Percentiles rank a stretch among this genome's conserved stretches.
phyloP scores from a whole-genome alignment of 768 basidiomycete genomes.

The Chalciporus pseudorubinellus region DNA sequence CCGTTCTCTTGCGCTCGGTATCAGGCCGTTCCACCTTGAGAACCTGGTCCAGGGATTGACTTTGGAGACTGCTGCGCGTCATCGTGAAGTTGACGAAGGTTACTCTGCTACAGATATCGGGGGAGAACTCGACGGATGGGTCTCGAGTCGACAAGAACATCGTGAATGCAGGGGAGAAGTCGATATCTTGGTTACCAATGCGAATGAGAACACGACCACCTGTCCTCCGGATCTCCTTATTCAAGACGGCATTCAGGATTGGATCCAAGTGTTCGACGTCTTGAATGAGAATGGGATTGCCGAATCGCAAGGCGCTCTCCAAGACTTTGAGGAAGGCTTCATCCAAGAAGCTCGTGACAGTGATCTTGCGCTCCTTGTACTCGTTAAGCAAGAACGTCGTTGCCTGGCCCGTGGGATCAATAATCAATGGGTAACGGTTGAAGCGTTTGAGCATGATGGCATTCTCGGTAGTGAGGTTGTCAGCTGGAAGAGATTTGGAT shows the following conservation, averaged over 20 bases:
- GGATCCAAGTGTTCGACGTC: conserved; percentile 98
- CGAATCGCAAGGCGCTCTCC: conserved; percentile 98
- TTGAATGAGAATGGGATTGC: conserved; percentile 95
- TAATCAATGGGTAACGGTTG: conserved; percentile 95
- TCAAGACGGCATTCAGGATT: conserved; percentile 94
- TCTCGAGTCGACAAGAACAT: conserved; percentile 99
- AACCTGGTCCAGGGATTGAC: conserved; percentile 95
- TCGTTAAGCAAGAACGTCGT: conserved; percentile 92
- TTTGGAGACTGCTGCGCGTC: conserved; percentile 98
- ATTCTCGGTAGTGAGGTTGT: conserved; percentile 95
- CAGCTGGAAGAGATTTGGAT: conserved; percentile 91
- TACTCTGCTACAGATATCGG: conserved; percentile 97
- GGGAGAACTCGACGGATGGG: conserved; percentile 96
- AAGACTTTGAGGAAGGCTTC: conserved; percentile 98
- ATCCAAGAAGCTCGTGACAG: conserved; percentile 97
- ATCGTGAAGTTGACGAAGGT: conserved; percentile 97
- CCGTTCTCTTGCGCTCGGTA: conserved; percentile 91
- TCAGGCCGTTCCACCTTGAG: conserved; percentile 96
- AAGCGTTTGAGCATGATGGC: conserved; percentile 99
- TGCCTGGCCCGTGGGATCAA: conserved; percentile 98
- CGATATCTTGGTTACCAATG: conserved; percentile 96
- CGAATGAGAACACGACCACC: conserved; percentile 97
- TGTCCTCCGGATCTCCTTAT: conserved; percentile 93
- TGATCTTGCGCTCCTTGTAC: conserved; percentile 95
- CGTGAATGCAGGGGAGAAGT: conserved; percentile 99